Evolutionary conservation across 768 basidiomycete genomes (phyloP).

Genomic region (Lactifluus volemus): DNA sequence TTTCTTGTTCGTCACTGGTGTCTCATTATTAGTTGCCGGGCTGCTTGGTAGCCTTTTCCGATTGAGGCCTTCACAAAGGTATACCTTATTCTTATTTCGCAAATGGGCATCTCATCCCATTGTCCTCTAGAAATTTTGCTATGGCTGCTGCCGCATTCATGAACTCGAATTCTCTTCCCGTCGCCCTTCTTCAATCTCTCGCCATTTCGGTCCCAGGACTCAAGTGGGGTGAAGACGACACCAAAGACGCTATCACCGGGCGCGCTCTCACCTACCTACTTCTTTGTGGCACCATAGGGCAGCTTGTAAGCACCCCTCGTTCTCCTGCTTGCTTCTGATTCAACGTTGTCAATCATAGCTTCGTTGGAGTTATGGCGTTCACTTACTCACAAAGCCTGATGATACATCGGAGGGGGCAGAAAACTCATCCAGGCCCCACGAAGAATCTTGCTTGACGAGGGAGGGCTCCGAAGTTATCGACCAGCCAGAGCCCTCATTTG

Average conservation of each 20-base stretch:
- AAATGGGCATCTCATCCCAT: neutral
- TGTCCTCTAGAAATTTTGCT: conserved; percentile 51
- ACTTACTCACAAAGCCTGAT: conserved; percentile 57
- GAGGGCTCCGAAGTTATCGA: neutral
- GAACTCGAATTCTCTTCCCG: conserved; percentile 93
- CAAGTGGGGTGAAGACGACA: conserved; percentile 77
- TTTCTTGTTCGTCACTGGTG: conserved; percentile 65
- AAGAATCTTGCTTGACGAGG: neutral
- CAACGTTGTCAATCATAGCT: conserved; percentile 35
- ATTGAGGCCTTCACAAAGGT: conserved; percentile 73
- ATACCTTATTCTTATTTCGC: conserved; percentile 19
- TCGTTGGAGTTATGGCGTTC: conserved; percentile 92
- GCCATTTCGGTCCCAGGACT: conserved; percentile 75
- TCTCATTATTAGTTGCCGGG: conserved; percentile 65
- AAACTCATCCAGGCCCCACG: neutral
- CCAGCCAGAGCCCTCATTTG: neutral
- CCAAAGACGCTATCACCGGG: conserved; percentile 82
- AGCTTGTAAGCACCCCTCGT: conserved; percentile 55
- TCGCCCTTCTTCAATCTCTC: conserved; percentile 88
- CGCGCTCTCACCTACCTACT: conserved; percentile 86
- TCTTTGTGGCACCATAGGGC: conserved; percentile 89
- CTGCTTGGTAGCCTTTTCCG: conserved; percentile 52
- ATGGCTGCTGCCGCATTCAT: conserved; percentile 83
- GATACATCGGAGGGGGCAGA: conserved; percentile 27
- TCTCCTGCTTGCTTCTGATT: neutral